phyloP scores from a whole-genome alignment of 2,329 filamentous ascomycete genomes.

The Cordyceps militaris region DNA sequence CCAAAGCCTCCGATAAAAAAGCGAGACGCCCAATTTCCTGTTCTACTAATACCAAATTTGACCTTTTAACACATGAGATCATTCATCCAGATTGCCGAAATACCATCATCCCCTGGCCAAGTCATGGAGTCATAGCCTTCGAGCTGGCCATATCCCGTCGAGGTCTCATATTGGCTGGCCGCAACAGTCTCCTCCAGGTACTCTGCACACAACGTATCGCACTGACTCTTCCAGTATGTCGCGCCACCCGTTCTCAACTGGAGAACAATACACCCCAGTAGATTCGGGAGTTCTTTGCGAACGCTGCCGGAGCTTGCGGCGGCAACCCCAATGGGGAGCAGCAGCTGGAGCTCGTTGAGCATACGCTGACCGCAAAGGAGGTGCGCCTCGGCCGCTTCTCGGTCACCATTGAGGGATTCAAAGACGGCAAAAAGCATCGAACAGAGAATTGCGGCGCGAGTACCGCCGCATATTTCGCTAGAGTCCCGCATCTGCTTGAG shows the following conservation, averaged over 20 bases:
- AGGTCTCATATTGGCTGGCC: background rate
- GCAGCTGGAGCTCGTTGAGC: conserved; percentile 26
- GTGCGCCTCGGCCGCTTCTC: conserved; percentile 27
- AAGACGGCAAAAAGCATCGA: conserved; percentile 33
- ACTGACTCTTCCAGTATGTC: background rate
- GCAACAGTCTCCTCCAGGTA: background rate
- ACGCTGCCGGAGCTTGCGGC: conserved; percentile 7
- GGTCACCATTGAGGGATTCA: conserved; percentile 31
- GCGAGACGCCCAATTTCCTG: background rate
- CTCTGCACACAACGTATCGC: background rate
- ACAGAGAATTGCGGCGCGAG: conserved; percentile 26
- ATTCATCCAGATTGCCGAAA: background rate
- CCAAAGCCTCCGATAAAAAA: background rate
- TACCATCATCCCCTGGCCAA: background rate
- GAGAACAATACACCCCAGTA: conserved; percentile 18
- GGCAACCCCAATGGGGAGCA: background rate
- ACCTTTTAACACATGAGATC: background rate
- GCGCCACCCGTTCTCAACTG: conserved; percentile 16
- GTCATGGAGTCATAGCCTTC: background rate
- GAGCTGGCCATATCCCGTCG: background rate
- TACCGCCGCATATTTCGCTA: conserved; percentile 13
- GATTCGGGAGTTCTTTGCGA: conserved; percentile 16
- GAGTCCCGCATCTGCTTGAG: conserved; percentile 23
- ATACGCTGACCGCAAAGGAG: conserved; percentile 31
- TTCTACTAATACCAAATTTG: background rate